Base-by-base conservation (phyloP, 495 filamentous ascomycete species). In the Talaromyces proteolyticus region DNA sequence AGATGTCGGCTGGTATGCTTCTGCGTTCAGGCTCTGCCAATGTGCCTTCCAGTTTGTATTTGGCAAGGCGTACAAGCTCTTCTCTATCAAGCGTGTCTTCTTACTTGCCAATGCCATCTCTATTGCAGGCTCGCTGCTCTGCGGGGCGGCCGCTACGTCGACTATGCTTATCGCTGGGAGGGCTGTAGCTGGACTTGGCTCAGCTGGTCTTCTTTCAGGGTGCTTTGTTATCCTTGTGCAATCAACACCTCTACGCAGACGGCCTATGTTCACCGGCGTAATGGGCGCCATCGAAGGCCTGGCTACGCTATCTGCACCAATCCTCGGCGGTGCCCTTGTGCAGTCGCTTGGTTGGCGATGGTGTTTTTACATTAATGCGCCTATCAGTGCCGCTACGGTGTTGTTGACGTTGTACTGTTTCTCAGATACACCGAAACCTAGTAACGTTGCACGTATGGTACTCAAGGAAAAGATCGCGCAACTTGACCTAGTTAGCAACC, bases 401-500 rank as follows among this genome's bases (percentile, higher is more conserved):
- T 49, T 20, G 42, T 5, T 53, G 4, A n/a, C 59, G 1, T 17
- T 55, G 23, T 49, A 58, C 10, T 50, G 60, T 20, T 63, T 63
- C 44, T 54, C 47, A 14, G 59, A n/a, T n/a, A n/a, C n/a, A n/a
- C n/a, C n/a, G n/a, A n/a, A n/a, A n/a, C n/a, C n/a, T n/a, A n/a
- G n/a, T n/a, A n/a, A n/a, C n/a, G n/a, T n/a, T n/a, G n/a, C n/a
- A n/a, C n/a, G n/a, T n/a, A n/a, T n/a, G n/a, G n/a, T n/a, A 61
- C n/a, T 56, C 59, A 55, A 56, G 37, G 51, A 47, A 49, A 74
- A 79, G 46, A 49, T 85, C 12, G 67, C 57, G 49, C 64, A 74
- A 21, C 51, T 72, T 3, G 67, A 70, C 49, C 58, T 62, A 0
- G 22, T 69, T 16, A 57, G 70, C n/a, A 62, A 61, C 11, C 50